Evolutionary conservation across 2,329 filamentous ascomycete species (phyloP).

Genomic region (Venturia aucupariae): DNA sequence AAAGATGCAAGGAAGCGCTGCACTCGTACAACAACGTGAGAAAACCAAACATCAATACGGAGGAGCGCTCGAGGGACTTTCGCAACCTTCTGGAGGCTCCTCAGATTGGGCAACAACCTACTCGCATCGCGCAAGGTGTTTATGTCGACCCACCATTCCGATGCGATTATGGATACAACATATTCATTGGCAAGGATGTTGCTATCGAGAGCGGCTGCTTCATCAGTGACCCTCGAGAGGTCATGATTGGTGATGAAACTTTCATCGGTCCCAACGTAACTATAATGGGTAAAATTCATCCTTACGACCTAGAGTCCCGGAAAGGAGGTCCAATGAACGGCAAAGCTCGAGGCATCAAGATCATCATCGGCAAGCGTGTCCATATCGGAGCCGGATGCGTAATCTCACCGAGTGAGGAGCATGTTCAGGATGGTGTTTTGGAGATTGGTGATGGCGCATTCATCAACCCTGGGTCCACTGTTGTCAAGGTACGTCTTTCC

Average conservation of each 20-base stretch:
- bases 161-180: slow-evolving; percentile 95
- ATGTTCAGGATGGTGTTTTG: slow-evolving; percentile 2
- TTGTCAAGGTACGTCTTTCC: slow-evolving; percentile 13
- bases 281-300: slow-evolving; percentile 52
- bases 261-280: slow-evolving; percentile 71
- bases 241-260: slow-evolving; percentile 70
- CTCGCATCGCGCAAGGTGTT: slow-evolving; percentile 59
- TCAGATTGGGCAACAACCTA: neutral
- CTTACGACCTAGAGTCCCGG: slow-evolving; percentile 56
- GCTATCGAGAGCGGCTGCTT: slow-evolving; percentile 75
- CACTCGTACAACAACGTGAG: slow-evolving; percentile 75
- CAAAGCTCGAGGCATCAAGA: slow-evolving; percentile 12
- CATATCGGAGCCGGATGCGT: slow-evolving; percentile 13
- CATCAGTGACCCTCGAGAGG: slow-evolving; percentile 76
- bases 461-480: slow-evolving; percentile 13
- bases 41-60: slow-evolving; percentile 49
- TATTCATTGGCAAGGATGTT: slow-evolving; percentile 76
- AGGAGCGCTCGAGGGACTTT: slow-evolving; percentile 62
- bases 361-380: slow-evolving; percentile 14
- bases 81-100: slow-evolving; percentile 23
- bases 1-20: slow-evolving; percentile 70
- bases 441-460: slow-evolving; percentile 13
- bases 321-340: slow-evolving; percentile 39
- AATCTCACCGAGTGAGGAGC: slow-evolving; percentile 7
- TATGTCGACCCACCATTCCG: slow-evolving; percentile 80